These are phyloP conservation scores for Pseudogymnoascus pannorum DNA, from an alignment of 2,329 filamentous ascomycete species.

Conservation along the genomic window DNA sequence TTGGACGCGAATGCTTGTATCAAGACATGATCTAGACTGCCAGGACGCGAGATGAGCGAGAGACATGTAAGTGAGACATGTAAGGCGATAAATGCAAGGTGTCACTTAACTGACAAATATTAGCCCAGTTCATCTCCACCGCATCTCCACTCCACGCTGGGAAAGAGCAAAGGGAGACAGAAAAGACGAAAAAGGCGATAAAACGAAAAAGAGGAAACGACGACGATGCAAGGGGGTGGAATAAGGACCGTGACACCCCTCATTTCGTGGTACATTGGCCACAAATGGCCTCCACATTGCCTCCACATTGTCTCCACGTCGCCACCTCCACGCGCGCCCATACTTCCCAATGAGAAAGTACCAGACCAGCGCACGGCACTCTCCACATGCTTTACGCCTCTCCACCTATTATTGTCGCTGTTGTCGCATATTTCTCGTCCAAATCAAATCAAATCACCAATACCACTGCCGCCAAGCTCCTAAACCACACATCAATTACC, in stretches of 20 bases:
- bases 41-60: not conserved
- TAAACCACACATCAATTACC: not conserved
- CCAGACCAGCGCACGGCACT: not conserved
- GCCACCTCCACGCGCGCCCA: not conserved
- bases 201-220: not conserved
- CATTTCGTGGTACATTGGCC: not conserved
- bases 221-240: not conserved
- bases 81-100: not conserved
- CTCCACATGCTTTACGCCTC: too few species aligned
- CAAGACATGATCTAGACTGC: not conserved
- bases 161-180: too few species aligned
- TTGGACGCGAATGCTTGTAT: not conserved
- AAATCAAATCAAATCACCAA: not conserved
- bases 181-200: too few species aligned
- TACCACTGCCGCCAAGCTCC: not conserved
- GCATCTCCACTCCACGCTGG: not conserved
- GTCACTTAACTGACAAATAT: slow-evolving; percentile 1
- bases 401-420: not conserved
- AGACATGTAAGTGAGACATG: slow-evolving; percentile 1
- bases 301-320: not conserved
- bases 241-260: slow-evolving; percentile 2
- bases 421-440: not conserved
- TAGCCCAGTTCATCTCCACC: not conserved
- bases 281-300: not conserved
- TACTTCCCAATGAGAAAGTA: not conserved